These are phyloP conservation scores for Phytomonas sp. DNA, from an alignment of 208 protist species.

Conservation along the genomic window DNA sequence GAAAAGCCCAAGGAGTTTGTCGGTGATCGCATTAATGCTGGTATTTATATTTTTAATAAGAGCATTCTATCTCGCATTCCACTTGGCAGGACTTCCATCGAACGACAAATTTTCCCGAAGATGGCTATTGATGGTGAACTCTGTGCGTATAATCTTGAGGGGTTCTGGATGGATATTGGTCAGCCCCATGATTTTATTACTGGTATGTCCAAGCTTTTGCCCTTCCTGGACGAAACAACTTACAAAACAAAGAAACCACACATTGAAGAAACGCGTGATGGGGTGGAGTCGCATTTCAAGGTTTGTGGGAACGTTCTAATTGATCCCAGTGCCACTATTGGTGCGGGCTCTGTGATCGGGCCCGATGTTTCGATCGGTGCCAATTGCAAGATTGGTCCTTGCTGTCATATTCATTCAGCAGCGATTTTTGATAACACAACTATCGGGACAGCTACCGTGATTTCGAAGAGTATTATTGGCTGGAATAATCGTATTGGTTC, in stretches of 20 bases:
- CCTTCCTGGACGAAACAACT: slow-evolving; percentile 31
- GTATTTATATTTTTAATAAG: slow-evolving; percentile 96
- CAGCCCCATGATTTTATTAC: slow-evolving; percentile 93
- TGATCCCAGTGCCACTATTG: slow-evolving; percentile 89
- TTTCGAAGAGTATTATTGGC: slow-evolving; percentile 93
- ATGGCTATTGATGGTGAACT: slow-evolving; percentile 91
- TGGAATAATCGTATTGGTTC: slow-evolving; percentile 91
- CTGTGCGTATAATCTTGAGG: slow-evolving; percentile 92
- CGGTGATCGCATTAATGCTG: slow-evolving; percentile 96
- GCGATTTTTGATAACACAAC: slow-evolving; percentile 84
- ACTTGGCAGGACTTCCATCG: slow-evolving; percentile 91
- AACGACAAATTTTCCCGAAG: slow-evolving; percentile 95
- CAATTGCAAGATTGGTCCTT: slow-evolving; percentile 88
- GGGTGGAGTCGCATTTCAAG: slow-evolving; percentile 22
- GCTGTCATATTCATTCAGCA: slow-evolving; percentile 71
- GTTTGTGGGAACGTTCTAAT: slow-evolving; percentile 79
- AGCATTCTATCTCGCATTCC: slow-evolving; percentile 93
- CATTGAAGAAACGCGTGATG: slow-evolving; percentile 20
- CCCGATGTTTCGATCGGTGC: slow-evolving; percentile 93
- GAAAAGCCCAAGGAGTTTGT: slow-evolving; percentile 95
- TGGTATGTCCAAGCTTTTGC: slow-evolving; percentile 86
- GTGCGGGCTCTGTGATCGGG: slow-evolving; percentile 89
- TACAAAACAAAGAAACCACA: slow-evolving; percentile 24
- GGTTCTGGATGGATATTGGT: slow-evolving; percentile 98
- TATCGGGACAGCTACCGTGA: slow-evolving; percentile 71